Percentiles rank a stretch among this genome's conserved stretches.
Evolutionary conservation across 2,329 filamentous ascomycete genomes (phyloP).

Genomic region (Aspergillus pseudotamarii): DNA sequence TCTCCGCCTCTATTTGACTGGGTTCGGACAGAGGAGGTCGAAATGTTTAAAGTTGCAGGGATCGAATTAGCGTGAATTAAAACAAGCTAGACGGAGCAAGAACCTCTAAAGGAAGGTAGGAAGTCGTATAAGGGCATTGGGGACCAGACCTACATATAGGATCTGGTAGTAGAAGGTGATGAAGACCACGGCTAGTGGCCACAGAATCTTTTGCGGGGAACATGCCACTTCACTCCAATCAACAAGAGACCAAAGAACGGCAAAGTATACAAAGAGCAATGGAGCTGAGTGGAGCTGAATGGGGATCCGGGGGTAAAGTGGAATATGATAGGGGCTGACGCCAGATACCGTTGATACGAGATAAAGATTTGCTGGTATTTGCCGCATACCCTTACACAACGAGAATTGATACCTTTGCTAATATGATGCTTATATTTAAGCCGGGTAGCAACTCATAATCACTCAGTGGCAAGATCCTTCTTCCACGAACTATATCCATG

Average conservation of each 20-base stretch:
- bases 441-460: fast-evolving
- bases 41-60: not conserved
- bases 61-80: not conserved
- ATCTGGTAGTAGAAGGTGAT: not conserved
- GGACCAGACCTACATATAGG: not conserved
- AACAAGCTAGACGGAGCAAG: fast-evolving
- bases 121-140: not conserved
- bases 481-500: not conserved
- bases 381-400: not conserved
- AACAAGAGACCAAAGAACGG: not conserved
- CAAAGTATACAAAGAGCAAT: not conserved
- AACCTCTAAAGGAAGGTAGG: not conserved
- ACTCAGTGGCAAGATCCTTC: not conserved
- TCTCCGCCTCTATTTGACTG: not conserved
- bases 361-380: not conserved
- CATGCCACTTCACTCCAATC: not conserved
- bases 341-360: not conserved
- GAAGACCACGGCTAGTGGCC: not conserved
- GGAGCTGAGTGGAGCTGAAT: not conserved
- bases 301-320: not conserved
- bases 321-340: not conserved
- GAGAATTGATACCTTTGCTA: not conserved
- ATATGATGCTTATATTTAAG: not conserved
- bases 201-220: not conserved
- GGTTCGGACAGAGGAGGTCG: not conserved